Evolutionary conservation across 1,139 yeast species (phyloP).

Genomic region (Pichia sp.): DNA sequence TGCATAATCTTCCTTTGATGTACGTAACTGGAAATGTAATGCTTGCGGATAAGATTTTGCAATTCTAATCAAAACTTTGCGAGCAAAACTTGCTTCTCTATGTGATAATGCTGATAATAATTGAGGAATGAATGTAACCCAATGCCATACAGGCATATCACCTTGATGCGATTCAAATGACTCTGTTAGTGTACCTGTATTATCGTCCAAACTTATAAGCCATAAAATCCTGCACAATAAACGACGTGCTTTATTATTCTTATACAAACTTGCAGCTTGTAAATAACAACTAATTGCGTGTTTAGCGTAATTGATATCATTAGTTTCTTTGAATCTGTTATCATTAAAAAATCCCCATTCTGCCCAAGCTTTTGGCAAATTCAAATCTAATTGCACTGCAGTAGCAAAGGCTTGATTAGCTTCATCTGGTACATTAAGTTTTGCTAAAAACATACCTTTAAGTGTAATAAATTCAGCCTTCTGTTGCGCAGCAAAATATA

Average conservation of each 20-base stretch:
- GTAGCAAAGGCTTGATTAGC: slow-evolving; percentile 98
- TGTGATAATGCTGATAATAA: slow-evolving; percentile 83
- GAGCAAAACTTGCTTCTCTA: slow-evolving; percentile 81
- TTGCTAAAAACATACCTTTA: slow-evolving; percentile 96
- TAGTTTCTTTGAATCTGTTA: slow-evolving; percentile 73
- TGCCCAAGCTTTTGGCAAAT: slow-evolving; percentile 97
- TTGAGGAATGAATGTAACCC: slow-evolving; percentile 97
- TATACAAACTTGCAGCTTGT: slow-evolving; percentile 95
- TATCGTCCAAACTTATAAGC: slow-evolving; percentile 89
- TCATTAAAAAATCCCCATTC: slow-evolving; percentile 98
- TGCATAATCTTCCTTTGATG: slow-evolving; percentile 89
- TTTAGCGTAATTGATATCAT: slow-evolving; percentile 78
- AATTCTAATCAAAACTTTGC: slow-evolving; percentile 80
- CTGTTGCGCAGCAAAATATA: slow-evolving; percentile 93
- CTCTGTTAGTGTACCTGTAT: slow-evolving; percentile 69
- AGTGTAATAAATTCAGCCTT: slow-evolving; percentile 96
- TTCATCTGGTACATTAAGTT: slow-evolving; percentile 81
- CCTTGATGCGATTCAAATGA: slow-evolving; percentile 93
- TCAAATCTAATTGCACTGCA: slow-evolving; percentile 91
- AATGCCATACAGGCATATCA: slow-evolving; percentile 97
- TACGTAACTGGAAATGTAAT: slow-evolving; percentile 87
- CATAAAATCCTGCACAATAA: slow-evolving; percentile 84
- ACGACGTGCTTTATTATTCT: slow-evolving; percentile 85
- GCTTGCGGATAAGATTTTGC: slow-evolving; percentile 98
- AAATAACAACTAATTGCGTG: slow-evolving; percentile 93